These are phyloP conservation scores for Leishmania braziliensis DNA, from an alignment of 208 protist genomes.

Conservation along the genomic window DNA sequence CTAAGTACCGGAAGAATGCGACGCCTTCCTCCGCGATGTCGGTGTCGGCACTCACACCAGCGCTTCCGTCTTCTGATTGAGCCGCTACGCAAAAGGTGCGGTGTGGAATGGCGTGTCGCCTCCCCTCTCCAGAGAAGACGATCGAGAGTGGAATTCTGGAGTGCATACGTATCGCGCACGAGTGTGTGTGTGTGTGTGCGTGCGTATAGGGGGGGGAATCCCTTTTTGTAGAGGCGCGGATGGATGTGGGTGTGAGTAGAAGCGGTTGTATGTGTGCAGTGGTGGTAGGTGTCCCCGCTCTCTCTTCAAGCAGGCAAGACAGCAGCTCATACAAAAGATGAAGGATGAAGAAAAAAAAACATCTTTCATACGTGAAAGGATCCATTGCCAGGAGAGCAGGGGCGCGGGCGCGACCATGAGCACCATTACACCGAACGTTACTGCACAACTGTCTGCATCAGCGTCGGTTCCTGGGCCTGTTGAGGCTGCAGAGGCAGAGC, in stretches of 20 bases:
- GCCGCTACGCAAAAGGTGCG: constrained; percentile 43
- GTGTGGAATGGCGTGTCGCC: constrained; percentile 55
- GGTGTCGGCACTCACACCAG: neutral
- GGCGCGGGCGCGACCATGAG: neutral
- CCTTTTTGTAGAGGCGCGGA: neutral
- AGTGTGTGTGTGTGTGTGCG: neutral
- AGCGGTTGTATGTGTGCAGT: neutral
- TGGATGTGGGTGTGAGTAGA: constrained; percentile 7
- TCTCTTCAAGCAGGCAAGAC: neutral
- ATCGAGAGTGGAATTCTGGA: constrained; percentile 63
- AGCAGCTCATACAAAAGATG: neutral
- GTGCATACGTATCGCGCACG: constrained; percentile 35
- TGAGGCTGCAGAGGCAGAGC: neutral
- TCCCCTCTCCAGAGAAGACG: constrained; percentile 38
- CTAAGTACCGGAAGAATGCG: constrained; percentile 71
- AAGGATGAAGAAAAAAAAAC: constrained; percentile 12
- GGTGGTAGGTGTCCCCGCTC: neutral
- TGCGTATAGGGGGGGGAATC: constrained; percentile 11
- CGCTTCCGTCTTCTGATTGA: neutral
- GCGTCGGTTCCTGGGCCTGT: neutral
- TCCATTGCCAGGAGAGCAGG: neutral
- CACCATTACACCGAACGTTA: neutral
- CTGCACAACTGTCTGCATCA: neutral
- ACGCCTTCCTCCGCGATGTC: constrained; percentile 13
- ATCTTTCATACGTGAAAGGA: constrained; percentile 6